A percentile compares a stretch with the other conserved stretches of the same genome.
phyloP scores from a whole-genome alignment of 352 stramenopile genomes.

The Pythium periplocum region DNA sequence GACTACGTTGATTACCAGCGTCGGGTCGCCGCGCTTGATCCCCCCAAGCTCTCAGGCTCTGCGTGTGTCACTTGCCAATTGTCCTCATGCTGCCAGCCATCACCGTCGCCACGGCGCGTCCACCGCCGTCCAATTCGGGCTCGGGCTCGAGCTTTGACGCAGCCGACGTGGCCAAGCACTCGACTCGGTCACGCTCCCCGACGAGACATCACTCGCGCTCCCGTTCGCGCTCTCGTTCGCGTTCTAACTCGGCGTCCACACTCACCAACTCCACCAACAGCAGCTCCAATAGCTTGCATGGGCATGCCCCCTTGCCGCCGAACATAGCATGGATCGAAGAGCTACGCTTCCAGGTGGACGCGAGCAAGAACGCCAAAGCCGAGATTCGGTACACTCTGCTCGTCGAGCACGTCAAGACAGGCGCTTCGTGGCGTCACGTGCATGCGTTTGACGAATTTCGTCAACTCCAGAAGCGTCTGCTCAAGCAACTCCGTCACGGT shows the following conservation, averaged over 20 bases:
- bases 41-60: no score
- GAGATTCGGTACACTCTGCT: constrained; percentile 52
- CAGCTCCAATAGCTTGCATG: not conserved
- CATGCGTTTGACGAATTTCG: constrained; percentile 13
- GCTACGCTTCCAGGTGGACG: constrained; percentile 28
- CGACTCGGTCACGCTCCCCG: no score
- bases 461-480: constrained; percentile 10
- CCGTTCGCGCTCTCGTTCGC: not conserved
- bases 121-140: no score
- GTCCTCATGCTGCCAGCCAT: no score
- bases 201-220: not conserved
- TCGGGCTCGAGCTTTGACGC: no score
- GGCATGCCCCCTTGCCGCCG: constrained; percentile 5
- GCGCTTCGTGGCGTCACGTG: not conserved
- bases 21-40: no score
- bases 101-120: no score
- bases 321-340: constrained; percentile 17
- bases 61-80: no score
- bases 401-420: constrained; percentile 19
- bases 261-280: not conserved
- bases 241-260: not conserved
- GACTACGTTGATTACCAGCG: no score
- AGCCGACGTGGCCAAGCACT: no score
- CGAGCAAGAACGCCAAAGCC: constrained; percentile 25
- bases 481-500: constrained; percentile 6